phyloP scores from a whole-genome alignment of 2,329 filamentous ascomycete genomes.

The Dryadomyces sulphureus region DNA sequence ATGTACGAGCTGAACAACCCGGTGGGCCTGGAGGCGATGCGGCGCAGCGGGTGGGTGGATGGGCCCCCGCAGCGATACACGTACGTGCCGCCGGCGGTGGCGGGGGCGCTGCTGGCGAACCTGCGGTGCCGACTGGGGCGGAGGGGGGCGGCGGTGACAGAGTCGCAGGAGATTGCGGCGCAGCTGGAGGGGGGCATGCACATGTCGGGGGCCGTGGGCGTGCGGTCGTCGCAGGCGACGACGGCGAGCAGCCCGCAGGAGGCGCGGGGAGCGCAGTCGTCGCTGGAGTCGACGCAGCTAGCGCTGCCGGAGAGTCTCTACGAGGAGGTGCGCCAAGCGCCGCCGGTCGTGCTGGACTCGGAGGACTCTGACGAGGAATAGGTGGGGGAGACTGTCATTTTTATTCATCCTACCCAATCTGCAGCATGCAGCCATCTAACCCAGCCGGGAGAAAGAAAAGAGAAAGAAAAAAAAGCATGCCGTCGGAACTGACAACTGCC shows the following conservation, averaged over 20 bases:
- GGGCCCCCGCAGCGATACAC: conserved; percentile 31
- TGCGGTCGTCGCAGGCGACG: not conserved
- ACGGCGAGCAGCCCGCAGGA: not conserved
- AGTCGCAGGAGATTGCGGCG: conserved; percentile 36
- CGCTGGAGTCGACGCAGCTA: conserved; percentile 28
- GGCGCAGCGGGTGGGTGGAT: conserved; percentile 37
- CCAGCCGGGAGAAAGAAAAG: not conserved
- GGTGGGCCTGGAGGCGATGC: conserved; percentile 34
- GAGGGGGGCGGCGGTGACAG: conserved; percentile 15
- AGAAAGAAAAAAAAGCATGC: not conserved
- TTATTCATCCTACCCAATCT: not conserved
- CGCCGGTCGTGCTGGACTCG: conserved; percentile 25
- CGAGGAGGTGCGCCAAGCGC: conserved; percentile 23
- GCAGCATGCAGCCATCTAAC: not conserved
- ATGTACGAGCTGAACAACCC: conserved; percentile 50
- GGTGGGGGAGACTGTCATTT: not conserved
- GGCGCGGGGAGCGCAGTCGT: too few species aligned
- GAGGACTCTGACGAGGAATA: conserved; percentile 16
- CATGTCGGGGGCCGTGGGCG: conserved; percentile 8
- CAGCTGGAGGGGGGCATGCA: conserved; percentile 32
- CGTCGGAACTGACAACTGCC: too few species aligned
- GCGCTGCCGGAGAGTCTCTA: conserved; percentile 33
- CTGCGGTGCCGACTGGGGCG: conserved; percentile 30
- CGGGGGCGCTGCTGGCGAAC: conserved; percentile 43
- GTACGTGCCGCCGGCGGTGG: conserved; percentile 40